Conservation (phyloP, 306 rosid species). For the Glycine tomentella region DNA sequence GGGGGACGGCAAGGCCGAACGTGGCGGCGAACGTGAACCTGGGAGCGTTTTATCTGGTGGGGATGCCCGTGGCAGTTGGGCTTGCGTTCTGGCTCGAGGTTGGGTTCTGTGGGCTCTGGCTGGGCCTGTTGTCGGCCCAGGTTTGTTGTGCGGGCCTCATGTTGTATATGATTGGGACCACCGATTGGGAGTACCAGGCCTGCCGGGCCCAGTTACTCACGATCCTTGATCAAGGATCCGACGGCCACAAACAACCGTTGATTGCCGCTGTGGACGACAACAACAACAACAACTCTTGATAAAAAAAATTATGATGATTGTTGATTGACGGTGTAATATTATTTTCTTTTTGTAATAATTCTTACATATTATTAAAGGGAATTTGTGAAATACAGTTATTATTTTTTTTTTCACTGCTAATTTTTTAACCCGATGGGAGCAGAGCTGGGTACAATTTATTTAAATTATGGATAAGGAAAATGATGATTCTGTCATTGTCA, state of each 20-base stretch:
- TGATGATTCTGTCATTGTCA: neutral
- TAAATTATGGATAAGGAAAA: neutral
- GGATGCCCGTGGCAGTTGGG: constrained; percentile 91
- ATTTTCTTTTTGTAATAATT: neutral
- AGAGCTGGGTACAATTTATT: neutral
- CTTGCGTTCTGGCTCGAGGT: constrained; percentile 65
- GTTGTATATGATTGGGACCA: constrained; percentile 81
- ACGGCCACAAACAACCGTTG: constrained; percentile 52
- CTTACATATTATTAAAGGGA: neutral
- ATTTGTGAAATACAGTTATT: constrained; percentile 35
- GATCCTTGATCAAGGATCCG: constrained; percentile 18
- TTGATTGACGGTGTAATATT: constrained; percentile 27
- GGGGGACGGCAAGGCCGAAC: constrained; percentile 88
- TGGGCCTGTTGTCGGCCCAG: constrained; percentile 87
- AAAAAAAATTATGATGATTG: neutral
- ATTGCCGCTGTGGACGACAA: constrained; percentile 40
- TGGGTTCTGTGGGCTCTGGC: constrained; percentile 92
- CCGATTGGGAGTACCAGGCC: constrained; percentile 82
- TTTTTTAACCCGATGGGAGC: constrained; percentile 7
- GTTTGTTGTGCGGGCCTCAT: constrained; percentile 84
- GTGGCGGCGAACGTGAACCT: constrained; percentile 86
- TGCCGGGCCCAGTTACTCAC: constrained; percentile 64
- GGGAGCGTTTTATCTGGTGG: constrained; percentile 84
- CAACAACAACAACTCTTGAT: constrained; percentile 1
- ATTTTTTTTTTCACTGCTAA: neutral